A percentile compares a stretch with the other conserved stretches of the same genome.
phyloP scores from a whole-genome alignment of 176 grass and related monocot genomes.

The Luzula sylvatica region DNA sequence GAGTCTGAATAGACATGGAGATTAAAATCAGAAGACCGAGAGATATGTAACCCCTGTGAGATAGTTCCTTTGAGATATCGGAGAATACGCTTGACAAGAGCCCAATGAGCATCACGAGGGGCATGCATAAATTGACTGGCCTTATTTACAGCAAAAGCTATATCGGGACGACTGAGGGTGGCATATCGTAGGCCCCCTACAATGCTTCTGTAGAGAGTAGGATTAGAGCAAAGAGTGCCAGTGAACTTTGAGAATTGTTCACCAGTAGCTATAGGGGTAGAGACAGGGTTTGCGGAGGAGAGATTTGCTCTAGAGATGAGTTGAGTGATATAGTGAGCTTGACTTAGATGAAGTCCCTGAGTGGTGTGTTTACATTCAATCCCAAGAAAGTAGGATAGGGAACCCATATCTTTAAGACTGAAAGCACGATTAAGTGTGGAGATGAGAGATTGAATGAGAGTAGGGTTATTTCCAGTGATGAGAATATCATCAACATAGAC shows the following conservation, averaged over 20 bases:
- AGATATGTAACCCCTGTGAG: background rate
- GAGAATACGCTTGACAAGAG: no score
- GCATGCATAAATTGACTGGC: background rate
- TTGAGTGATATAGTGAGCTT: background rate
- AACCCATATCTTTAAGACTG: background rate
- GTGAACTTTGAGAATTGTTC: background rate
- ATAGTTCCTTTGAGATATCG: no score
- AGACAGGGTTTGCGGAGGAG: background rate
- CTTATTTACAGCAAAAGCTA: no score
- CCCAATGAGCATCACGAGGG: background rate
- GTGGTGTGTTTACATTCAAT: background rate
- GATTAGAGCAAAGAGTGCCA: no score
- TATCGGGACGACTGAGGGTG: no score
- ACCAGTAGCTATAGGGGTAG: background rate
- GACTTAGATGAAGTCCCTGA: background rate
- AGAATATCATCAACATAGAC: conserved; percentile 5
- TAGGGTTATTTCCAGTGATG: background rate
- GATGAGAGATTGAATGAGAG: background rate
- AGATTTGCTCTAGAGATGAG: background rate
- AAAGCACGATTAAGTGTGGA: background rate
- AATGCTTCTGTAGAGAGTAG: no score
- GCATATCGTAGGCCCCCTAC: no score
- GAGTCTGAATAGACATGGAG: background rate
- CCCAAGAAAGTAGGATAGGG: background rate
- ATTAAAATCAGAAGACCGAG: background rate